Percentiles rank a stretch among this genome's conserved stretches.
Evolutionary conservation across 805 yeast species (phyloP).

Genomic region (Myxozyma melibiosi): DNA sequence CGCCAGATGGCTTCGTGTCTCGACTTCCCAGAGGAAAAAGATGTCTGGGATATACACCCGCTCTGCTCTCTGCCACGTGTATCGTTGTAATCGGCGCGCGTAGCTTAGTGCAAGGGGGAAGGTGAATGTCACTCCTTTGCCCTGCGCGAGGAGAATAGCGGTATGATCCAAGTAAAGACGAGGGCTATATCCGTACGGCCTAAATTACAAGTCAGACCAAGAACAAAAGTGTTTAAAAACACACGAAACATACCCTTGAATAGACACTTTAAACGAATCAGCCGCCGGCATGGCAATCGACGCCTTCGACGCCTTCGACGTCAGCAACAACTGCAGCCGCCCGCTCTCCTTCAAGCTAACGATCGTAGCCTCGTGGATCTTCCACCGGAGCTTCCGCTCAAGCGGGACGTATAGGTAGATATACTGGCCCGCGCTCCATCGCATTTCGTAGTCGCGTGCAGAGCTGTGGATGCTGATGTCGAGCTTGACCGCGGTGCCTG

Average conservation of each 20-base stretch:
- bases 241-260: background rate
- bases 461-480: background rate
- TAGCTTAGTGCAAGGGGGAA: background rate
- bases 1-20: background rate
- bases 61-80: too few species aligned
- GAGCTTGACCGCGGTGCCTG: background rate
- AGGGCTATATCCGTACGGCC: background rate
- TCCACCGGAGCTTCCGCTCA: background rate
- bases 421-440: background rate
- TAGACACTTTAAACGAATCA: background rate
- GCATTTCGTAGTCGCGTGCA: background rate
- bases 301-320: background rate
- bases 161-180: background rate
- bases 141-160: background rate
- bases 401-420: background rate
- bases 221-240: background rate
- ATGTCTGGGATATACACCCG: too few species aligned
- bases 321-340: background rate
- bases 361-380: background rate
- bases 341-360: background rate
- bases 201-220: background rate
- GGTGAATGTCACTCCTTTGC: background rate
- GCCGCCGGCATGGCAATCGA: background rate
- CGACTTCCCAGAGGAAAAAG: background rate
- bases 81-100: background rate